These are phyloP conservation scores for Macrolepiota albuminosa DNA, from an alignment of 768 basidiomycete species.

Conservation along the genomic window DNA sequence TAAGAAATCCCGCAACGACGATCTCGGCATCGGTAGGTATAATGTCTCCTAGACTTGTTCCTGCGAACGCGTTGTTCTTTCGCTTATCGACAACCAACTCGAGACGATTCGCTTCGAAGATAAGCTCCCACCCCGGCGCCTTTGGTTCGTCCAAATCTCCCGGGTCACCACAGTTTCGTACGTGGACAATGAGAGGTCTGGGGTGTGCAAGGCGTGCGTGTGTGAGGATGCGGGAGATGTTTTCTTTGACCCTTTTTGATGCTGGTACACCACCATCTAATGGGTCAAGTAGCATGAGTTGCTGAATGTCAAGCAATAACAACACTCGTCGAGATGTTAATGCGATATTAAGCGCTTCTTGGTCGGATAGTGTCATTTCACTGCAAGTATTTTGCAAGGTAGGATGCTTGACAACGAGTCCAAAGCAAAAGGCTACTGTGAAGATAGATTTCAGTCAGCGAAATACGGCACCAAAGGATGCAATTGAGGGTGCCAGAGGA, in stretches of 20 bases:
- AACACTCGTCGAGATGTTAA: constrained; percentile 36
- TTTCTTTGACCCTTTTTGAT: constrained; percentile 34
- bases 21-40: constrained; percentile 54
- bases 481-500: background rate
- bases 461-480: background rate
- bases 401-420: too few species aligned
- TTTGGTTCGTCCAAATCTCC: constrained; percentile 58
- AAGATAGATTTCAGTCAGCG: background rate
- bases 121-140: constrained; percentile 58
- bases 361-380: constrained; percentile 1
- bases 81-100: constrained; percentile 61
- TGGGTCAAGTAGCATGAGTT: constrained; percentile 42
- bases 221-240: constrained; percentile 45
- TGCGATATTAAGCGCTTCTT: constrained; percentile 10
- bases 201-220: constrained; percentile 43
- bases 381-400: too few species aligned
- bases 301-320: constrained; percentile 57
- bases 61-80: constrained; percentile 68
- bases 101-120: constrained; percentile 42
- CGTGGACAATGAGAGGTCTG: constrained; percentile 58
- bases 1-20: constrained; percentile 63
- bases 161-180: constrained; percentile 59
- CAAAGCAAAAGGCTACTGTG: background rate
- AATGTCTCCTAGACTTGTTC: constrained; percentile 46
- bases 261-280: constrained; percentile 44